Percentiles rank a stretch among this genome's conserved stretches.
phyloP scores from a whole-genome alignment of 1,284 basidiomycete species.

The Takashimella koratensis region DNA sequence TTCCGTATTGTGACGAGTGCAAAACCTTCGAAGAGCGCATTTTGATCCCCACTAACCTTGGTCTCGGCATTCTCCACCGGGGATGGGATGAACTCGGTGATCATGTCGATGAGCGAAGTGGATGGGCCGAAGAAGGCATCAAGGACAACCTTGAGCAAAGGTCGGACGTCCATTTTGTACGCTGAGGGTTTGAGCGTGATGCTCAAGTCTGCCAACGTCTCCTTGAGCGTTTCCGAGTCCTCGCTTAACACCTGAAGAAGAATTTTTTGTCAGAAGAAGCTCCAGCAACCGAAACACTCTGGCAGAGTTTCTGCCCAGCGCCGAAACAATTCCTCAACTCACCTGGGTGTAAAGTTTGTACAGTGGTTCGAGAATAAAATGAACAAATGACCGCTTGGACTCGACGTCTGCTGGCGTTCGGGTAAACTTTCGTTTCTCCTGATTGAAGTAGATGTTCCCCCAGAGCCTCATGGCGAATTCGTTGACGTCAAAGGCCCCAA shows the following conservation, averaged over 20 bases:
- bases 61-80: conserved; percentile 64
- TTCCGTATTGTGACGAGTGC: too few species aligned
- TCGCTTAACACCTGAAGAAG: conserved; percentile 91
- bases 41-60: conserved; percentile 57
- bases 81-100: conserved; percentile 83
- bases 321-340: background rate
- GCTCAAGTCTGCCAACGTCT: conserved; percentile 72
- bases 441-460: conserved; percentile 96
- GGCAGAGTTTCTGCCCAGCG: too few species aligned
- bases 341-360: conserved; percentile 95
- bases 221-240: conserved; percentile 76
- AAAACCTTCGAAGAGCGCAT: too few species aligned
- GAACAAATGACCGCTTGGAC: conserved; percentile 81
- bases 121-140: conserved; percentile 93
- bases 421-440: conserved; percentile 77
- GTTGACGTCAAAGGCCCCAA: conserved; percentile 53
- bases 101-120: conserved; percentile 86
- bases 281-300: too few species aligned
- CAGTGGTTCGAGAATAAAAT: conserved; percentile 93
- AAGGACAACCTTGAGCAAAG: conserved; percentile 86
- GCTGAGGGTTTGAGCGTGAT: conserved; percentile 88
- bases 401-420: conserved; percentile 79
- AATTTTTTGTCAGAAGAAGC: too few species aligned
- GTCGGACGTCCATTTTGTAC: conserved; percentile 97
- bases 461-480: conserved; percentile 79